Base-by-base conservation (phyloP, 164 flowering plant genomes). In the Nymphaea colorata region DNA sequence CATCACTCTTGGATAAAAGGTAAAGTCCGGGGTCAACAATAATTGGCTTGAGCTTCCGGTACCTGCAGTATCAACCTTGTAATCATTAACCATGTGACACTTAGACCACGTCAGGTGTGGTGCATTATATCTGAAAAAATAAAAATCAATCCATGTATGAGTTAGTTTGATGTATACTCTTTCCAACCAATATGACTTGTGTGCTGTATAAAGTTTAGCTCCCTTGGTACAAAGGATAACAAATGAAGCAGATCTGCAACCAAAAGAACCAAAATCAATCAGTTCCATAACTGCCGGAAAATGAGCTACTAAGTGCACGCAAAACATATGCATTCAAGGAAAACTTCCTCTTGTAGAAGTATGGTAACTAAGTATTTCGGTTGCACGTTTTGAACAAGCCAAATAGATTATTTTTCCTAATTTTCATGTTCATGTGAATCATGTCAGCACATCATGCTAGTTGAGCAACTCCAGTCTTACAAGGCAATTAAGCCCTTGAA, bases 21-120 rank as follows among this genome's bases (percentile, higher is more conserved):
- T 85, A 91, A 55, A 94, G 84, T 68, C 93, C 93, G 0, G 95
- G 96, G 80, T 94, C 98, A 71, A 94, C 89, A 72, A 87, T 78
- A 65, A 91, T 84, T 2, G 87, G 84, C 72, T 76, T 94, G 80
- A 94, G 75, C 66, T 74, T 83, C 64, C 76, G 75, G 18, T 83
- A 79, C 76, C 98, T 94, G 72, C 61, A 67, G 65, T 69, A 76
- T 10, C 64, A 74, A 64, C 59, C 59, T 66, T 15, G 67, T 12
- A 41, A 25, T 59, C 64, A 43, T 59, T 60, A 6, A 53, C 18
- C 36, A n/a, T 10, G 43, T 42, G 44, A 41, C 16, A 15, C 10
- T 11, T 41, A n/a, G 66, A 36, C 42, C 17, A 64, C 15, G 51
- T 41, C n/a, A 41, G 11, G 44, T 44, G 3, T 8, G 47, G 18